Evolutionary conservation across 768 basidiomycete genomes (phyloP).

Genomic region (Naganishia randhawae): DNA sequence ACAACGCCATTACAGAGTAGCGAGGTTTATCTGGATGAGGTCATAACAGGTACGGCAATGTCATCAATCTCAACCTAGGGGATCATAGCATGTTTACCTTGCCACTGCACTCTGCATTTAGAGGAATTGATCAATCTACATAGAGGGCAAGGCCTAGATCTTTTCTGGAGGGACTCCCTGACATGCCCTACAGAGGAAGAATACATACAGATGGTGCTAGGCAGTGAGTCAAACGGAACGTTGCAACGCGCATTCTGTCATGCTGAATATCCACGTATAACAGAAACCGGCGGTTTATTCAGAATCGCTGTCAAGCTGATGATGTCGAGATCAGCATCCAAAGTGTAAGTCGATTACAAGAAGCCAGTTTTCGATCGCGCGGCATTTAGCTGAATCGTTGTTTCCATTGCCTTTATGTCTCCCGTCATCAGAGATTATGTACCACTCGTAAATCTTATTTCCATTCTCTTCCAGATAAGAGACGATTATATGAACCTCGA

Average conservation of each 20-base stretch:
- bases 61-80: neutral
- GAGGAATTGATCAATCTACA: slow-evolving; percentile 80
- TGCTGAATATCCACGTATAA: neutral
- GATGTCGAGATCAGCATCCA: slow-evolving; percentile 65
- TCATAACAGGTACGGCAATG: slow-evolving; percentile 65
- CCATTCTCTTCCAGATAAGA: slow-evolving; percentile 93
- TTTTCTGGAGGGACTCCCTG: slow-evolving; percentile 88
- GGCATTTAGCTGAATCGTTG: neutral
- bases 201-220: slow-evolving; percentile 92
- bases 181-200: slow-evolving; percentile 91
- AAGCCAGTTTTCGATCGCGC: neutral
- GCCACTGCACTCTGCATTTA: slow-evolving; percentile 29
- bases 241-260: neutral
- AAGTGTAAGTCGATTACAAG: slow-evolving; percentile 45
- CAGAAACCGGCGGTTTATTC: slow-evolving; percentile 92
- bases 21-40: slow-evolving; percentile 57
- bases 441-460: slow-evolving; percentile 86
- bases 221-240: slow-evolving; percentile 60
- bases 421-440: slow-evolving; percentile 67
- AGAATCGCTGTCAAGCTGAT: slow-evolving; percentile 89
- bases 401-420: neutral
- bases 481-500: slow-evolving; percentile 96
- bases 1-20: neutral
- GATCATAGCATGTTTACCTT: neutral
- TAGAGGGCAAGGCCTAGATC: slow-evolving; percentile 89